These are phyloP conservation scores for Starmerella kuoi DNA, from an alignment of 805 yeast species.

Conservation along the genomic window DNA sequence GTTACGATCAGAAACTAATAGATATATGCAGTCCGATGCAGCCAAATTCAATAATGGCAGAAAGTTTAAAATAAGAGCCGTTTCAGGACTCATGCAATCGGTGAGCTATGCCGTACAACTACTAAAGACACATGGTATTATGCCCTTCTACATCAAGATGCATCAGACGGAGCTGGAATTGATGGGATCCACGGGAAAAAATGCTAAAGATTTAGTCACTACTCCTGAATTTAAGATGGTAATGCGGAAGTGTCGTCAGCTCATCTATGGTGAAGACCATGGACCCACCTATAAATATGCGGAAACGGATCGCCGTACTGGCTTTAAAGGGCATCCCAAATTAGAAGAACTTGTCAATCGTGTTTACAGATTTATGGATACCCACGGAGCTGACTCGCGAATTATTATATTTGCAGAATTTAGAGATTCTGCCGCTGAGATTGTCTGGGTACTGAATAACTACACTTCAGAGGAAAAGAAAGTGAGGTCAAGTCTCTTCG, in stretches of 20 bases:
- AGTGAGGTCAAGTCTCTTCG: constrained; percentile 68
- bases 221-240: constrained; percentile 38
- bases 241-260: constrained; percentile 35
- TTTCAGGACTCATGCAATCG: constrained; percentile 47
- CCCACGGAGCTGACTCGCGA: constrained; percentile 36
- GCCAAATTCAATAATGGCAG: constrained; percentile 18
- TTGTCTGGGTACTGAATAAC: constrained; percentile 45
- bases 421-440: constrained; percentile 82
- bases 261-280: constrained; percentile 28
- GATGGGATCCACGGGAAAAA: constrained; percentile 25
- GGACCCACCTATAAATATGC: constrained; percentile 13
- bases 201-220: constrained; percentile 50
- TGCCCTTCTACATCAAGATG: constrained; percentile 57
- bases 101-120: constrained; percentile 46
- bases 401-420: constrained; percentile 81
- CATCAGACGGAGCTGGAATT: constrained; percentile 36
- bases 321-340: constrained; percentile 58
- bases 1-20: constrained; percentile 52
- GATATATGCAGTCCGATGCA: constrained; percentile 25
- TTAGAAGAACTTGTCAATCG: constrained; percentile 47
- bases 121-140: constrained; percentile 69
- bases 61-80: constrained; percentile 22
- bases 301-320: constrained; percentile 8
- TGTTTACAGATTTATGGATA: constrained; percentile 42
- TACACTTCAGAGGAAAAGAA: constrained; percentile 21